A percentile compares a stretch with the other conserved stretches of the same genome.
Conservation (phyloP, 192 early-diverging fungal genomes). For the Mortierella alpina region DNA sequence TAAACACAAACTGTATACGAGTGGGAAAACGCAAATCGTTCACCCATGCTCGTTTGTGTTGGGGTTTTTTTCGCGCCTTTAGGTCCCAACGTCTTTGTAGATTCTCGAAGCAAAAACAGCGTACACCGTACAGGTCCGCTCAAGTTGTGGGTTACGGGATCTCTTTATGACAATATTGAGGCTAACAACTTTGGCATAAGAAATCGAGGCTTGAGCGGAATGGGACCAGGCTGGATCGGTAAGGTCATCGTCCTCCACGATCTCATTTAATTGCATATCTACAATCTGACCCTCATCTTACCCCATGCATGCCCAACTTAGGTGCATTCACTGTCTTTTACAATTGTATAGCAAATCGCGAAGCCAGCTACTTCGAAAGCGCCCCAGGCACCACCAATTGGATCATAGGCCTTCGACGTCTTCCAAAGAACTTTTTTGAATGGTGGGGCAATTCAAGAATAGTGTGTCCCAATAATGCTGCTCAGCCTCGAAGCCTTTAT, state of each 20-base stretch:
- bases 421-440: conserved; percentile 1
- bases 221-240: conserved; percentile 48
- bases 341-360: conserved; percentile 22
- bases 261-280: too few species aligned
- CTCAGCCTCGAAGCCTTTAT: conserved; percentile 38
- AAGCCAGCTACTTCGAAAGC: conserved; percentile 32
- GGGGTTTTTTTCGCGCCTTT: background rate
- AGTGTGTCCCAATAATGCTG: background rate
- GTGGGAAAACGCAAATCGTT: too few species aligned
- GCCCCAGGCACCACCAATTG: conserved; percentile 36
- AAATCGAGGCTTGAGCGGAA: conserved; percentile 36
- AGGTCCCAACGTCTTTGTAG: conserved; percentile 46
- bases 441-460: background rate
- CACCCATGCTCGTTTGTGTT: too few species aligned
- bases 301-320: background rate
- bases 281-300: too few species aligned
- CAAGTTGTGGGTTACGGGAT: conserved; percentile 43
- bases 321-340: conserved; percentile 46
- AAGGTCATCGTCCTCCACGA: background rate
- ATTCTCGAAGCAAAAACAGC: conserved; percentile 29
- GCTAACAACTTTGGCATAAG: conserved; percentile 27
- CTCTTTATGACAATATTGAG: conserved; percentile 43
- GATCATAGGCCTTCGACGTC: conserved; percentile 26
- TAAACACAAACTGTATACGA: too few species aligned
- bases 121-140: conserved; percentile 44